Conservation (phyloP, 805 yeast genomes). For the Wickerhamomyces sydowiorum region DNA sequence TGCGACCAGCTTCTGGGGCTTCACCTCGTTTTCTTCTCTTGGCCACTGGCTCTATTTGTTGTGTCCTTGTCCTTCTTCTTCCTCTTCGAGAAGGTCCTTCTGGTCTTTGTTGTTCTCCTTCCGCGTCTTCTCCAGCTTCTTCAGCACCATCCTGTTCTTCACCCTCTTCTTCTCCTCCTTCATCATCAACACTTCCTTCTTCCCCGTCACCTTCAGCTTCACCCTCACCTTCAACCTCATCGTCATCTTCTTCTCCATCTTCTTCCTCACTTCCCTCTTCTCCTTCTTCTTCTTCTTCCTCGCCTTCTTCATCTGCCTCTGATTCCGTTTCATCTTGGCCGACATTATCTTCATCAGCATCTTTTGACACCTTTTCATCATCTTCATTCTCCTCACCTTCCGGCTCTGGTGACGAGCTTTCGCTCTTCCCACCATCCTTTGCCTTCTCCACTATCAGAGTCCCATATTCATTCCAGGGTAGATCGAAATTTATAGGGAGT, state of each 20-base stretch:
- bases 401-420: constrained; percentile 3
- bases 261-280: constrained; percentile 1
- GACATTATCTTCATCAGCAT: not conserved
- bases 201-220: constrained; percentile 10
- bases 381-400: constrained; percentile 1
- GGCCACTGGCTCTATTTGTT: constrained; percentile 2
- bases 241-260: constrained; percentile 1
- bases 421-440: constrained; percentile 32
- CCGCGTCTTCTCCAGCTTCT: constrained; percentile 8
- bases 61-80: constrained; percentile 7
- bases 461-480: constrained; percentile 44
- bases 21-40: not conserved
- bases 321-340: constrained; percentile 1
- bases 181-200: constrained; percentile 9
- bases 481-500: constrained; percentile 22
- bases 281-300: constrained; percentile 11
- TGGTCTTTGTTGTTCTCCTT: constrained; percentile 11
- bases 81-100: constrained; percentile 3
- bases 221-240: constrained; percentile 7
- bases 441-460: constrained; percentile 4
- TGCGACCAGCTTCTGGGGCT: constrained; percentile 3
- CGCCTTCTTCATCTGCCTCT: constrained; percentile 4
- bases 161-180: constrained; percentile 14
- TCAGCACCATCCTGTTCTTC: constrained; percentile 9
- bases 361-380: constrained; percentile 1